These are phyloP conservation scores for Fagus sylvatica DNA, from an alignment of 306 rosid species.

Conservation along the genomic window DNA sequence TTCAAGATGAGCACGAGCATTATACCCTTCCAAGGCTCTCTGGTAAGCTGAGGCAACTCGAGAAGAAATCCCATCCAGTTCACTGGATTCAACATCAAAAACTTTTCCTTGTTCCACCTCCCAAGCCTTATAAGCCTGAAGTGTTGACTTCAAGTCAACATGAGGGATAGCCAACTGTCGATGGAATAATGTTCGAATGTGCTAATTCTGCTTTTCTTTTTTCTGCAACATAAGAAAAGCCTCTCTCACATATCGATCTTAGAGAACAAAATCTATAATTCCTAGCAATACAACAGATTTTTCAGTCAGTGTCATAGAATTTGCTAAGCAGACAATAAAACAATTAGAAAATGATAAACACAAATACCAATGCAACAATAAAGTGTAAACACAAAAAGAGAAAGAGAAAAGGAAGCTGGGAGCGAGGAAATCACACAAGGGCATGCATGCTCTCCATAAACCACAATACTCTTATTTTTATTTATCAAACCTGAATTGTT, in stretches of 20 bases:
- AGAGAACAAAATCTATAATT: neutral
- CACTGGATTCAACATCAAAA: slow-evolving; percentile 41
- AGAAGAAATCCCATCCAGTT: slow-evolving; percentile 50
- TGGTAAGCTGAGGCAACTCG: slow-evolving; percentile 63
- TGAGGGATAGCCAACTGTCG: slow-evolving; percentile 89
- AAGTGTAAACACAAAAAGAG: too few relatives aligned
- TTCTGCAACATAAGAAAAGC: slow-evolving; percentile 46
- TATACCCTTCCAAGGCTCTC: slow-evolving; percentile 76
- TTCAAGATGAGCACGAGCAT: slow-evolving; percentile 65
- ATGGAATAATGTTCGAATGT: slow-evolving; percentile 66
- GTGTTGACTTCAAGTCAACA: slow-evolving; percentile 66
- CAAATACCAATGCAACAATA: neutral
- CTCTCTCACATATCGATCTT: slow-evolving; percentile 12
- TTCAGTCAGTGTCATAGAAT: neutral
- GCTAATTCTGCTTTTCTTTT: slow-evolving; percentile 77
- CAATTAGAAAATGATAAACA: neutral
- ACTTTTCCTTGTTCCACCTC: slow-evolving; percentile 64
- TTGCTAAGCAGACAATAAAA: neutral
- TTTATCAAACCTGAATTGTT: too few relatives aligned
- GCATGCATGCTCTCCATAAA: too few relatives aligned
- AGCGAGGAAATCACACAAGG: too few relatives aligned
- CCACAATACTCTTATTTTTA: too few relatives aligned
- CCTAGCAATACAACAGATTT: neutral
- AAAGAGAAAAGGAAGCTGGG: too few relatives aligned
- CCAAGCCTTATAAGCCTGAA: slow-evolving; percentile 74